A percentile compares a stretch with the other conserved stretches of the same genome.
Evolutionary conservation across 2,329 filamentous ascomycete species (phyloP).

Genomic region (Xylaria digitata): DNA sequence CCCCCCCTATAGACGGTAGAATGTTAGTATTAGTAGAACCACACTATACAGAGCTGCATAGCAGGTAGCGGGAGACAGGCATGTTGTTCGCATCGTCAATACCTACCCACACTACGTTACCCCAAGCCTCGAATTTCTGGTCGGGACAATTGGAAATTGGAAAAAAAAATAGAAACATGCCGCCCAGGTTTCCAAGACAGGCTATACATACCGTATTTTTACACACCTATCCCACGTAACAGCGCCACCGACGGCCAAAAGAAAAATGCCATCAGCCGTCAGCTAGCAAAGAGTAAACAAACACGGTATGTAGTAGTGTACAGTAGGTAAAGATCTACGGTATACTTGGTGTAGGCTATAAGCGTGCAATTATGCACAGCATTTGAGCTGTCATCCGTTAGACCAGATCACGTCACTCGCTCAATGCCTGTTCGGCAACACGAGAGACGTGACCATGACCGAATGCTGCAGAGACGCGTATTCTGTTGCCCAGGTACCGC

Average conservation of each 20-base stretch:
- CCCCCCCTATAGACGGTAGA: no score
- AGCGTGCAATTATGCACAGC: background rate
- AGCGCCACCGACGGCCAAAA: slow-evolving; percentile 2
- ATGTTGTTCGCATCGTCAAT: no score
- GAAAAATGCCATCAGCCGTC: slow-evolving; percentile 33
- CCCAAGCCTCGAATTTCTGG: no score
- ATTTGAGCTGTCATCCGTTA: slow-evolving; percentile 13
- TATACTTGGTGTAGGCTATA: background rate
- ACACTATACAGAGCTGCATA: no score
- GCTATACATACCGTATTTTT: slow-evolving; percentile 1
- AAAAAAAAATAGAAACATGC: no score
- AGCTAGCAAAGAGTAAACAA: slow-evolving; percentile 27
- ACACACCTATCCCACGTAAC: background rate
- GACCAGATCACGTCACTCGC: slow-evolving; percentile 32
- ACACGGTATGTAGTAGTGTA: slow-evolving; percentile 22
- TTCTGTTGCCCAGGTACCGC: slow-evolving; percentile 12
- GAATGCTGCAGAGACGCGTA: slow-evolving; percentile 45
- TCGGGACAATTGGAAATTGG: no score
- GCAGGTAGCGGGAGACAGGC: no score
- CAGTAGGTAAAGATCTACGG: slow-evolving; percentile 4
- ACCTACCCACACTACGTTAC: no score
- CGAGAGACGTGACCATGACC: slow-evolving; percentile 39
- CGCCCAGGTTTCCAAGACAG: background rate
- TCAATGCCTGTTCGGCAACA: slow-evolving; percentile 31
- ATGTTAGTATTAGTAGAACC: no score